phyloP scores from a whole-genome alignment of 2,329 filamentous ascomycete species.

The Chaetomiaceae sp. region DNA sequence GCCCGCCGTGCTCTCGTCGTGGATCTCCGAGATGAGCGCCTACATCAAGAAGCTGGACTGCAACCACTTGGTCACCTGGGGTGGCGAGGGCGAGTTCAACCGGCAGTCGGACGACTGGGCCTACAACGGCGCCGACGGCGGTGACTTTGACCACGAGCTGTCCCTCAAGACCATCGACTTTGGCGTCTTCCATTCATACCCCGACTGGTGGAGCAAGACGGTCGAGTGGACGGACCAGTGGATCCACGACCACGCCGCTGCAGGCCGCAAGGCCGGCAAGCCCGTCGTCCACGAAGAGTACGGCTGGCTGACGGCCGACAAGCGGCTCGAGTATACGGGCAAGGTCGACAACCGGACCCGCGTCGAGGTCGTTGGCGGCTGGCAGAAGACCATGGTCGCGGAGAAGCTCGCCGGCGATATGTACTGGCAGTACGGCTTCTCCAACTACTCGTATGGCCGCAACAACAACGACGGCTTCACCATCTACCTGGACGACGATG shows the following conservation, averaged over 20 bases:
- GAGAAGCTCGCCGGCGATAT: constrained; percentile 46
- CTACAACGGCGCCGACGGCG: constrained; percentile 46
- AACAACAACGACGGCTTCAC: constrained; percentile 56
- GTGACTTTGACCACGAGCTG: constrained; percentile 50
- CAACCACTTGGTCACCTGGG: constrained; percentile 51
- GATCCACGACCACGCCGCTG: constrained; percentile 49
- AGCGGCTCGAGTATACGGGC: constrained; percentile 42
- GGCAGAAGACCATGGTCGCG: constrained; percentile 46
- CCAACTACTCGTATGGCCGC: constrained; percentile 47
- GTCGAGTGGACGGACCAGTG: constrained; percentile 49
- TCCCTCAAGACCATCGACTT: constrained; percentile 48
- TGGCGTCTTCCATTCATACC: constrained; percentile 52
- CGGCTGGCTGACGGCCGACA: constrained; percentile 49
- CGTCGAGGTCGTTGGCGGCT: constrained; percentile 41
- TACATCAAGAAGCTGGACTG: constrained; percentile 50
- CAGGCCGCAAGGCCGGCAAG: constrained; percentile 41
- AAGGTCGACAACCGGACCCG: constrained; percentile 41
- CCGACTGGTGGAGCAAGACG: constrained; percentile 52
- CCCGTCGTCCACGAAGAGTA: constrained; percentile 55
- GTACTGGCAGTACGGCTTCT: constrained; percentile 54
- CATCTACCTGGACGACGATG: constrained; percentile 48
- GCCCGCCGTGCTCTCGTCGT: constrained; percentile 40
- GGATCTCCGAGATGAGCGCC: constrained; percentile 51
- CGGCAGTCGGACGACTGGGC: constrained; percentile 38
- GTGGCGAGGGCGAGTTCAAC: constrained; percentile 57